Conservation (phyloP, 1,139 yeast species). For the Hansenula sp. region DNA sequence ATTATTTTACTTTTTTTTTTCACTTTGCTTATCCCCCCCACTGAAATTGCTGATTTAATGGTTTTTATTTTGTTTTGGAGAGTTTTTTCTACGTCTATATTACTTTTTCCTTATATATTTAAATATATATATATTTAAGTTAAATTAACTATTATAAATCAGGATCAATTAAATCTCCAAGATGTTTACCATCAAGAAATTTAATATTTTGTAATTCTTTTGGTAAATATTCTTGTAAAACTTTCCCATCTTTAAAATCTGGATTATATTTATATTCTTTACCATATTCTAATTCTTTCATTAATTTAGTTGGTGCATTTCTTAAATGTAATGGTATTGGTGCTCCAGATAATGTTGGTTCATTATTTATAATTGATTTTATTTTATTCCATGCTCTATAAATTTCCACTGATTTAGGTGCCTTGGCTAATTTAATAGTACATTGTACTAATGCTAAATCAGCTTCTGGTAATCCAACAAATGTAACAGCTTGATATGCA, state of each 20-base stretch:
- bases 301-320: conserved; percentile 88
- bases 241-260: conserved; percentile 63
- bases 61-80: neutral
- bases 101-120: neutral
- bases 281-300: conserved; percentile 86
- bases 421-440: conserved; percentile 80
- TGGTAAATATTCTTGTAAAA: conserved; percentile 69
- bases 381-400: conserved; percentile 74
- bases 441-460: conserved; percentile 89
- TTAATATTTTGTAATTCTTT: conserved; percentile 30
- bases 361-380: conserved; percentile 50
- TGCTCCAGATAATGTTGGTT: conserved; percentile 53
- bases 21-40: neutral
- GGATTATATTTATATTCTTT: conserved; percentile 89
- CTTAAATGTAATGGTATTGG: conserved; percentile 79
- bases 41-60: neutral
- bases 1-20: neutral
- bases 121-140: neutral
- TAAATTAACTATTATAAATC: conserved; percentile 12
- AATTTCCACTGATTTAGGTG: conserved; percentile 80
- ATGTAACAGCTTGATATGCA: conserved; percentile 81
- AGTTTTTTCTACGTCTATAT: too few species aligned
- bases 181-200: conserved; percentile 38
- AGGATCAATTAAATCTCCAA: conserved; percentile 35
- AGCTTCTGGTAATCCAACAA: conserved; percentile 96